Conservation (phyloP, 2,329 filamentous ascomycete species). For the Clonostachys byssicola region DNA sequence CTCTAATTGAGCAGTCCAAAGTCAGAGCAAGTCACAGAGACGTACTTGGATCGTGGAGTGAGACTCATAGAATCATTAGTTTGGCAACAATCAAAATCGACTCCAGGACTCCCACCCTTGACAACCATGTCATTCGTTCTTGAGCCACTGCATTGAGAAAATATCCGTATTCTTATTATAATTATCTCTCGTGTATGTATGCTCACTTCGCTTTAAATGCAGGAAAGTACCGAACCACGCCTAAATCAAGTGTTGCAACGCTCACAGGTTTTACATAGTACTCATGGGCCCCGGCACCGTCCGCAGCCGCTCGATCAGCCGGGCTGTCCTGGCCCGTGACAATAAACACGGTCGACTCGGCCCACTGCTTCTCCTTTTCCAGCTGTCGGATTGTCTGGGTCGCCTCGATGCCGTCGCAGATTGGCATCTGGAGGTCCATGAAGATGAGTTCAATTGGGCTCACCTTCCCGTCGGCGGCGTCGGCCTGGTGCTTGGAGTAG, state of each 20-base stretch:
- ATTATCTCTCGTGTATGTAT: too few species aligned
- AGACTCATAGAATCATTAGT: too few species aligned
- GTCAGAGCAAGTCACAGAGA: too few species aligned
- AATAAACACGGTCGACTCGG: neutral
- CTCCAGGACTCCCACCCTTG: too few species aligned
- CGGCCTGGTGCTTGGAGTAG: conserved; percentile 4
- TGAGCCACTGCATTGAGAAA: too few species aligned
- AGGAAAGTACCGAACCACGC: neutral
- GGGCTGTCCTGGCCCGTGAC: neutral
- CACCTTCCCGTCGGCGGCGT: neutral
- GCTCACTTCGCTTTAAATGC: neutral
- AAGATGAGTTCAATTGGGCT: neutral
- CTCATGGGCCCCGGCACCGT: neutral
- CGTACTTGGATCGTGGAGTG: too few species aligned
- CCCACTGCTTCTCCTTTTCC: neutral
- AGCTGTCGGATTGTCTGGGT: neutral
- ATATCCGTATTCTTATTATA: too few species aligned
- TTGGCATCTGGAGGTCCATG: neutral
- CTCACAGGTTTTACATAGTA: neutral
- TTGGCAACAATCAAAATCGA: too few species aligned
- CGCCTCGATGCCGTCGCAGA: neutral
- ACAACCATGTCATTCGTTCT: too few species aligned
- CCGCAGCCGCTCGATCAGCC: neutral
- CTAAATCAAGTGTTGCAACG: neutral
- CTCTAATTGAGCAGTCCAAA: too few species aligned